Base-by-base conservation (phyloP, 805 yeast genomes). In the Starmerella powellii region DNA sequence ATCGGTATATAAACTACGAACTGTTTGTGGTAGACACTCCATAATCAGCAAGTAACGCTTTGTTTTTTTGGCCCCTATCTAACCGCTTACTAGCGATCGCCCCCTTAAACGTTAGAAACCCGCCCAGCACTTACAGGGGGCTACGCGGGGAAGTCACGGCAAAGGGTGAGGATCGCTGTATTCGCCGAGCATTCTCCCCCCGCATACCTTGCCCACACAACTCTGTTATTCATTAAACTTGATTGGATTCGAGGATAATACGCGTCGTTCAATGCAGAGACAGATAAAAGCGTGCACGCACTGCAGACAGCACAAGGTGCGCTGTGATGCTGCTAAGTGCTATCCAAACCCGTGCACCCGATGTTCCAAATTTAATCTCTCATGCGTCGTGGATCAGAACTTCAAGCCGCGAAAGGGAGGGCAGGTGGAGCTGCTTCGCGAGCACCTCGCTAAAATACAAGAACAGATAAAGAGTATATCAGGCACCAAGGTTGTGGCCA, bases 211-310 rank as follows among this genome's bases (percentile, higher is more conserved):
- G n/a, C 44, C 44, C 44, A 10, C 15, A n/a, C 5, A 6, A 17
- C n/a, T n/a, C 20, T 31, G 19, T 16, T 24, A 17, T 6, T n/a
- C 19, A 18, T 15, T 28, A 5, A 4, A 13, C n/a, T 11, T 33
- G 8, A 20, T 33, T 10, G 13, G 24, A 21, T 8, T 33, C 30
- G 12, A 4, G 5, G 27, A 18, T 33, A 15, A 8, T 11, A 31
- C 12, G 11, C 27, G 18, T 19, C 18, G 19, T 2, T 8, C 6
- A 17, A 46, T 46, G 50, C 52, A 42, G 55, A 64, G 95, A 42
- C 95, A 95, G 0, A 93, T 86, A 1, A 84, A 94, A 0, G 80
- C 94, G 3, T 87, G 96, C 58, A 83, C 95, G 0, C 91, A 85
- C 58, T 87, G 96, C 57, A 74, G 96, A 39, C 95, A 87, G 58